Percentiles rank a stretch among this genome's conserved stretches.
Evolutionary conservation across 306 rosid genomes (phyloP).

Genomic region (Prunus kanzakura): DNA sequence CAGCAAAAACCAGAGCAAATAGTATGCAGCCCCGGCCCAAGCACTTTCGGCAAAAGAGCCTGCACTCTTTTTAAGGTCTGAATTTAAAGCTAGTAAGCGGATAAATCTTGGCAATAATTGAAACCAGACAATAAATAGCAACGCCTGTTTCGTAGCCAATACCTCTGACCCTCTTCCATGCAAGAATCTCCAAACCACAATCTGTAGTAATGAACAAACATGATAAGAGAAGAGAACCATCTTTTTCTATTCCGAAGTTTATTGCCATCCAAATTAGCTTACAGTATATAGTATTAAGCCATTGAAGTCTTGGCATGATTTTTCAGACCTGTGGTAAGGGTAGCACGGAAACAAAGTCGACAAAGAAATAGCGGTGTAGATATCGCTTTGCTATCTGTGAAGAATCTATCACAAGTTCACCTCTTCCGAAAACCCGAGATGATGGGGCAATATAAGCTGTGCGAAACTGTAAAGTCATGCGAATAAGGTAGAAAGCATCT

Average conservation of each 20-base stretch:
- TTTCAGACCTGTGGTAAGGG: constrained; percentile 87
- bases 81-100: constrained; percentile 70
- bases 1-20: constrained; percentile 81
- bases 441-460: constrained; percentile 92
- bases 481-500: constrained; percentile 62
- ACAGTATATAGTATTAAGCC: not conserved
- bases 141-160: constrained; percentile 58
- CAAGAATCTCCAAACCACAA: constrained; percentile 60
- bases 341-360: constrained; percentile 67
- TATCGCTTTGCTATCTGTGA: constrained; percentile 69
- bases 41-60: constrained; percentile 89
- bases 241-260: not conserved
- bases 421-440: constrained; percentile 89
- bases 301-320: not conserved
- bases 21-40: constrained; percentile 75
- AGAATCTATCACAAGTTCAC: constrained; percentile 93
- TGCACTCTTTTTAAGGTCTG: constrained; percentile 81
- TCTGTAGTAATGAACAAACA: constrained; percentile 35
- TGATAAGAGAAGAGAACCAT: not conserved
- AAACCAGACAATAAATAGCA: constrained; percentile 55
- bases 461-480: constrained; percentile 69
- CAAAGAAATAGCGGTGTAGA: constrained; percentile 57
- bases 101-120: constrained; percentile 76
- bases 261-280: not conserved
- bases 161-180: constrained; percentile 48